These are phyloP conservation scores for Phytophthora meadii DNA, from an alignment of 352 stramenopile genomes.

Conservation along the genomic window DNA sequence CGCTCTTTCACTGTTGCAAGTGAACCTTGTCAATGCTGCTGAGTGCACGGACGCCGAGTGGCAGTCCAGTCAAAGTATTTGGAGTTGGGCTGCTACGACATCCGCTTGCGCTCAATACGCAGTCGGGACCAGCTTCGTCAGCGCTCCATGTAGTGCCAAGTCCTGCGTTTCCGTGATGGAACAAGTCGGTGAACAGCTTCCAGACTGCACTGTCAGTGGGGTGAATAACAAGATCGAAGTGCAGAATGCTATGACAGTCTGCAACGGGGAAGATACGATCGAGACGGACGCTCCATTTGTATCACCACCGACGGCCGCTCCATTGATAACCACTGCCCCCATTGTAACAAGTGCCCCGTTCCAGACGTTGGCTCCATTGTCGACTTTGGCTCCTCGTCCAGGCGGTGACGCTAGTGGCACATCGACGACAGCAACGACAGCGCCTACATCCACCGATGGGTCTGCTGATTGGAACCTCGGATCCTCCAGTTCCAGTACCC, in stretches of 20 bases:
- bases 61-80: constrained; percentile 20
- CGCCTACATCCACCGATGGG: constrained; percentile 10
- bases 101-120: constrained; percentile 21
- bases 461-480: background rate
- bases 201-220: constrained; percentile 19
- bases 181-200: constrained; percentile 25
- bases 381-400: constrained; percentile 7
- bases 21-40: constrained; percentile 1
- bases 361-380: constrained; percentile 2
- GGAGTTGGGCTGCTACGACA: constrained; percentile 21
- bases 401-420: constrained; percentile 1
- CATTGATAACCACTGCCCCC: constrained; percentile 11
- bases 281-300: constrained; percentile 14
- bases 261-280: constrained; percentile 11
- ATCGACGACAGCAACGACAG: background rate
- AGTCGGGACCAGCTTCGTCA: constrained; percentile 18
- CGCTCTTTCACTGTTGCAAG: background rate
- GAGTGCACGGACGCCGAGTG: constrained; percentile 24
- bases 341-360: constrained; percentile 20
- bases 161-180: constrained; percentile 27
- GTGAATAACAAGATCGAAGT: constrained; percentile 35
- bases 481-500: constrained; percentile 2
- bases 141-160: constrained; percentile 15
- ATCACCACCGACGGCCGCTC: background rate
- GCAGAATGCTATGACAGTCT: constrained; percentile 25